Base-by-base conservation (phyloP, 2,329 filamentous ascomycete species). In the Calonectria henricotiae region DNA sequence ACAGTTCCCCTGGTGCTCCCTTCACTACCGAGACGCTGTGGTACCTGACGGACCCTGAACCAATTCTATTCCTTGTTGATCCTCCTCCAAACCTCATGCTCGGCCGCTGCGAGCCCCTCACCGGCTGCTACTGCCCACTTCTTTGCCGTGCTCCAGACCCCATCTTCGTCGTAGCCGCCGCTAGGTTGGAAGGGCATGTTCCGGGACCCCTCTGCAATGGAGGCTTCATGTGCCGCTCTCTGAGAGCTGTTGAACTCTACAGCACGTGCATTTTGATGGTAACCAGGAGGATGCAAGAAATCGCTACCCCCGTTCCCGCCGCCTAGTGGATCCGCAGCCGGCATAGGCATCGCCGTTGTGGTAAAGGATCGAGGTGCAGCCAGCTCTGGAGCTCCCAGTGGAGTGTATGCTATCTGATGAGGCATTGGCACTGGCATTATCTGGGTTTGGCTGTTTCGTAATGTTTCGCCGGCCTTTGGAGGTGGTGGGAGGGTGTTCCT, bases 51-150 rank as follows among this genome's bases (percentile, higher is more conserved):
- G 67, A 74, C 62, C 74, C 74, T 70, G 58, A 43, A 37, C 67
- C 54, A 65, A 49, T 46, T 67, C 84, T 47, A 87, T 58, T 87
- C 83, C 81, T 89, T 90, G 81, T 89, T 91, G 77, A 91, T 89
- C 77, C 85, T 87, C 80, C 86, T 87, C 90, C 90, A 92, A 27
- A 92, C 86, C 80, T 91, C 89, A 62, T 82, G 83, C 82, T 92
- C 90, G 15, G 88, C 89, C 15, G 86, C 87, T 9, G 86, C 87
- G 32, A 92, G 80, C 78, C 86, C 89, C 71, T 87, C 86, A 62
- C 89, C 89, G 7, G 89, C 89, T 39, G 85, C 85, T 69, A 85
- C 82, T 54, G 87, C 88, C 84, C 88, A 86, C 79, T 88, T 90
- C 83, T 88, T 89, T 12, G 89, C 89, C 55, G 86, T 81, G 66